Conservation (phyloP, 2,329 filamentous ascomycete genomes). For the Thielaviopsis euricoi region DNA sequence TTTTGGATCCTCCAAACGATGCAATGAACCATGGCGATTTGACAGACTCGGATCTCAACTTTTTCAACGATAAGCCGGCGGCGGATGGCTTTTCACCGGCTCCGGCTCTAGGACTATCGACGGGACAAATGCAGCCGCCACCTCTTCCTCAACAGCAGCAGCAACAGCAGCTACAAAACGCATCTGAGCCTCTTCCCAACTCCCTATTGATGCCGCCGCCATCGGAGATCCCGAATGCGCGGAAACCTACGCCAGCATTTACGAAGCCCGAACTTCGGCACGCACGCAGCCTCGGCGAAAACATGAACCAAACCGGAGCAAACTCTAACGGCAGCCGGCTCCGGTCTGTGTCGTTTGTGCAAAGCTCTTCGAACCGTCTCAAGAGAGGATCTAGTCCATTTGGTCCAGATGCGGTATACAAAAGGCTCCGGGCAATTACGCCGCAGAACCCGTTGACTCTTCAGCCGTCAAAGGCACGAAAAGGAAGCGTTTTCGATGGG, state of each 20-base stretch:
- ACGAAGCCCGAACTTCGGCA: slow-evolving; percentile 44
- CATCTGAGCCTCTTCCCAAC: background rate
- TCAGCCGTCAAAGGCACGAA: slow-evolving; percentile 16
- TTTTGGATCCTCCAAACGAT: slow-evolving; percentile 24
- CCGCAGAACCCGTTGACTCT: slow-evolving; percentile 14
- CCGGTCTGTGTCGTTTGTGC: slow-evolving; percentile 15
- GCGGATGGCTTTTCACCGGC: background rate
- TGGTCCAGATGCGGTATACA: slow-evolving; percentile 40
- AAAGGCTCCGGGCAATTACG: slow-evolving; percentile 35
- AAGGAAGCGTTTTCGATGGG: slow-evolving; percentile 35
- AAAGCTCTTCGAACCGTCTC: background rate
- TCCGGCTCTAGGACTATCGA: background rate
- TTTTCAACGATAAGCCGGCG: slow-evolving; percentile 46
- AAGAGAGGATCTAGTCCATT: slow-evolving; percentile 42
- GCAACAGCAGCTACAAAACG: slow-evolving; percentile 5
- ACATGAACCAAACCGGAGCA: slow-evolving; percentile 13
- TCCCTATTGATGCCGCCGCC: slow-evolving; percentile 6
- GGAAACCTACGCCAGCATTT: slow-evolving; percentile 23
- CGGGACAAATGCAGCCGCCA: slow-evolving; percentile 9
- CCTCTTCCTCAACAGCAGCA: slow-evolving; percentile 11
- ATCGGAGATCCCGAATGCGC: slow-evolving; percentile 9
- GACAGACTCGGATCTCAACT: slow-evolving; percentile 73
- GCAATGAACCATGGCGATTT: slow-evolving; percentile 57
- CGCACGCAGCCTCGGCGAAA: slow-evolving; percentile 36
- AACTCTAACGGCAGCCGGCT: background rate